phyloP scores from a whole-genome alignment of 495 filamentous ascomycete species.

The Aspergillus affinis region DNA sequence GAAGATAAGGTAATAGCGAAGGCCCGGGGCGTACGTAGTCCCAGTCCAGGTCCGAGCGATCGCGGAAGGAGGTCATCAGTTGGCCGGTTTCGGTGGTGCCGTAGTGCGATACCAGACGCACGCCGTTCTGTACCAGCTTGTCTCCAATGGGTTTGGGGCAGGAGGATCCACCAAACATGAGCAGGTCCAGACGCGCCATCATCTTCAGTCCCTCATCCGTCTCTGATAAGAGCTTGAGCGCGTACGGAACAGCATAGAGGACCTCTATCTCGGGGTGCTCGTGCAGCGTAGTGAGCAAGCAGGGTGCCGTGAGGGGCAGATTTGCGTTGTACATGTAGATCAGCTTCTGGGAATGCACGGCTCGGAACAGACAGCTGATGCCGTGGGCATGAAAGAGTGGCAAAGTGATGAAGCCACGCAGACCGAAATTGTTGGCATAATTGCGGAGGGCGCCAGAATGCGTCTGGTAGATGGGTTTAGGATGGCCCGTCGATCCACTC shows the following conservation, averaged over 20 bases:
- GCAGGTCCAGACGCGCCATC: constrained; percentile 40
- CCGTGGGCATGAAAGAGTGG: constrained; percentile 55
- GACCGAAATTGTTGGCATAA: constrained; percentile 37
- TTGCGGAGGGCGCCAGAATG: constrained; percentile 39
- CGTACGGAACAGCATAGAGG: constrained; percentile 49
- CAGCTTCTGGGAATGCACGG: constrained; percentile 37
- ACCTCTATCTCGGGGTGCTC: constrained; percentile 37
- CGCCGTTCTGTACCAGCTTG: constrained; percentile 46
- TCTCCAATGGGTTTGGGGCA: constrained; percentile 53
- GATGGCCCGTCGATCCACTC: constrained; percentile 39
- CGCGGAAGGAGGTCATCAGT: constrained; percentile 50
- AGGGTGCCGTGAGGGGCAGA: constrained; percentile 41
- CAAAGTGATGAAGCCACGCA: constrained; percentile 50
- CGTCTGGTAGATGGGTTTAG: constrained; percentile 44
- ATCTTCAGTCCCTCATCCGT: constrained; percentile 37
- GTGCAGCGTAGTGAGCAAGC: constrained; percentile 40
- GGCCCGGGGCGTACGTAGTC: constrained; percentile 53
- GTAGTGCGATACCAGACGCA: constrained; percentile 51
- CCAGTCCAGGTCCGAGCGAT: constrained; percentile 54
- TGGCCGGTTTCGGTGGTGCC: constrained; percentile 52
- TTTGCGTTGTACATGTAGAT: constrained; percentile 47
- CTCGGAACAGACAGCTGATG: constrained; percentile 48
- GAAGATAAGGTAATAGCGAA: constrained; percentile 30
- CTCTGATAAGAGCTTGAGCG: constrained; percentile 48
- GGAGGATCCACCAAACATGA: constrained; percentile 47